Evolutionary conservation across 768 basidiomycete species (phyloP).

Genomic region (Lentinula raphanica): DNA sequence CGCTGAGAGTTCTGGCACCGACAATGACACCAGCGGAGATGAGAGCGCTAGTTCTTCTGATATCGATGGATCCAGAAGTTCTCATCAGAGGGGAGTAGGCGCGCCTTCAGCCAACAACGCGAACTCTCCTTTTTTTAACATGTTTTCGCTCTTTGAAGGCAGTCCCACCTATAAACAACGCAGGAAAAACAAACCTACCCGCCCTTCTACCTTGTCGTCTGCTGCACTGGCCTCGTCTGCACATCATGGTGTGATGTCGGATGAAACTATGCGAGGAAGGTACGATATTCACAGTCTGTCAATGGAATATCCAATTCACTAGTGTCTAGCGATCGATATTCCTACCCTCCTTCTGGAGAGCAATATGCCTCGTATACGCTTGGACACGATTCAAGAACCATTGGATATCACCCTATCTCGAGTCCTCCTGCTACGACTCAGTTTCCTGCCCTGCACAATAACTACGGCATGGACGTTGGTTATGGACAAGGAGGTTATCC

Average conservation of each 20-base stretch:
- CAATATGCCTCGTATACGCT: conserved; percentile 3
- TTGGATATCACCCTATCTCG: conserved; percentile 2
- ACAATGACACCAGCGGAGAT: conserved; percentile 5
- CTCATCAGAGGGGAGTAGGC: neutral
- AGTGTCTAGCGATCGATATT: conserved; percentile 1
- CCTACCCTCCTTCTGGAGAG: conserved; percentile 1
- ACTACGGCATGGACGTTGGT: neutral
- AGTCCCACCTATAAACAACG: conserved; percentile 87
- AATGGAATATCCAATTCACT: neutral
- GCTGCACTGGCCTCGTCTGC: conserved; percentile 15
- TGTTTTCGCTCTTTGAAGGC: conserved; percentile 77
- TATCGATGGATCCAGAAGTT: neutral
- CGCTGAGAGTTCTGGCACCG: neutral
- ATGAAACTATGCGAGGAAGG: conserved; percentile 28
- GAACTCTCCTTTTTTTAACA: conserved; percentile 47
- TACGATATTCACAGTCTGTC: conserved; percentile 1
- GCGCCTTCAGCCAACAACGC: conserved; percentile 4
- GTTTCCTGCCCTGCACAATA: neutral
- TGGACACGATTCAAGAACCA: neutral
- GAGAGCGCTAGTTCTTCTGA: conserved; percentile 4
- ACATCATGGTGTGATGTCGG: conserved; percentile 2
- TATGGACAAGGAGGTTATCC: neutral
- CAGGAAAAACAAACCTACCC: conserved; percentile 59
- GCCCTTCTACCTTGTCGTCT: conserved; percentile 15
- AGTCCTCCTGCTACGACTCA: neutral